phyloP scores from a whole-genome alignment of 495 filamentous ascomycete species.

The Baudoinia panamericana region DNA sequence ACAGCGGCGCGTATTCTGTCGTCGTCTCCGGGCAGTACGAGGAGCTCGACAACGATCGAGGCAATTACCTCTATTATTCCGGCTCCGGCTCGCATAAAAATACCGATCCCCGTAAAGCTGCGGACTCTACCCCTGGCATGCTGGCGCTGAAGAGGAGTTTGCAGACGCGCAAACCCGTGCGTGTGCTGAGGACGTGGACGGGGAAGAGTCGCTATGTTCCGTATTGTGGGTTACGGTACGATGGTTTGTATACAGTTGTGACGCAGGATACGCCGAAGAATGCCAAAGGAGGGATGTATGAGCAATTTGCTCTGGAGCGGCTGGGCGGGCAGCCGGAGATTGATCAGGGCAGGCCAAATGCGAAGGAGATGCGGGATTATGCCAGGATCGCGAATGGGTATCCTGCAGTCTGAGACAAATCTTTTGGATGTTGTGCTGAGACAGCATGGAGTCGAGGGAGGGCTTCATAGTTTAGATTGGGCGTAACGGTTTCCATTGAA shows the following conservation, averaged over 20 bases:
- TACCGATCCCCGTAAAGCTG: neutral
- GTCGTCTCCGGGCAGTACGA: conserved; percentile 6
- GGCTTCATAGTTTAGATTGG: no score
- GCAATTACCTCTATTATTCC: conserved; percentile 1
- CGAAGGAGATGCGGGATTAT: neutral
- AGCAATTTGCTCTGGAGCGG: conserved; percentile 3
- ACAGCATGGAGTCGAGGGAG: no score
- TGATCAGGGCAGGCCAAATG: neutral
- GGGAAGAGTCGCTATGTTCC: neutral
- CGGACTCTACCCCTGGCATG: neutral
- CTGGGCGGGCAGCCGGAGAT: neutral
- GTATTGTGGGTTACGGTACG: neutral
- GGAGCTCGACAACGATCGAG: neutral
- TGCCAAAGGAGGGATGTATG: conserved; percentile 2
- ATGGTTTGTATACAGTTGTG: conserved; percentile 5
- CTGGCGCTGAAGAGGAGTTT: neutral
- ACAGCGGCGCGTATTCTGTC: conserved; percentile 6
- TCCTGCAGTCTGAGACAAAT: no score
- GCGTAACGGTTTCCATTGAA: no score
- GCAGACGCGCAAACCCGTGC: neutral
- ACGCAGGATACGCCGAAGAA: neutral
- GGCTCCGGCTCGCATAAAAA: conserved; percentile 4
- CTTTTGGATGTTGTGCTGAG: no score
- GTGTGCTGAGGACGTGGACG: neutral
- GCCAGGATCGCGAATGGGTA: no score